These are phyloP conservation scores for Astrothelium subdiscretum DNA, from an alignment of 495 filamentous ascomycete species.

Conservation along the genomic window DNA sequence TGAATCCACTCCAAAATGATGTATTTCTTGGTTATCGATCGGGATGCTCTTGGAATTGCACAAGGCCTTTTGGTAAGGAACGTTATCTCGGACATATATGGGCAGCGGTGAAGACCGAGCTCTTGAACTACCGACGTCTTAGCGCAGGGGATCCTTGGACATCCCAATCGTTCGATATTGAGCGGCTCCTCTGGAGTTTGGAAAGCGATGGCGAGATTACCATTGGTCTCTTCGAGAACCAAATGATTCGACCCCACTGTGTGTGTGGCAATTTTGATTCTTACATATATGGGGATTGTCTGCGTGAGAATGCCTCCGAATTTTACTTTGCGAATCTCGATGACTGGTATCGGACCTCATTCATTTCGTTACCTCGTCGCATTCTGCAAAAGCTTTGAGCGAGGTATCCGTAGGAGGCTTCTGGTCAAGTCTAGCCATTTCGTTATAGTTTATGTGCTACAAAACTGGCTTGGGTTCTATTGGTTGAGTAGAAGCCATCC, in stretches of 20 bases:
- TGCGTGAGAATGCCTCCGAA: neutral
- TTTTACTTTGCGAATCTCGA: neutral
- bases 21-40: neutral
- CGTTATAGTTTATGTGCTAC: too few relatives aligned
- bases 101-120: constrained; percentile 9
- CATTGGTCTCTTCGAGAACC: neutral
- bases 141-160: neutral
- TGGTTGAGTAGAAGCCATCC: too few relatives aligned
- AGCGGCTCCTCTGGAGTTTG: neutral
- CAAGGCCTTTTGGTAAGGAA: neutral
- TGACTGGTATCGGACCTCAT: neutral
- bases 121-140: constrained; percentile 8
- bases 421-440: too few relatives aligned
- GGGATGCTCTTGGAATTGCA: neutral
- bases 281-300: neutral
- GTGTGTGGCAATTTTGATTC: neutral
- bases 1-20: neutral
- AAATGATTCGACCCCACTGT: neutral
- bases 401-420: neutral
- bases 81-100: constrained; percentile 5
- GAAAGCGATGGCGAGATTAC: neutral
- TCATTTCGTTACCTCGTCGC: too few relatives aligned
- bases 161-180: constrained; percentile 2
- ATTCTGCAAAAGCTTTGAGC: neutral
- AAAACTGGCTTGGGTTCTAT: too few relatives aligned